These are phyloP conservation scores for Actinomortierella ambigua DNA, from an alignment of 371 early-diverging fungal species.

Conservation along the genomic window DNA sequence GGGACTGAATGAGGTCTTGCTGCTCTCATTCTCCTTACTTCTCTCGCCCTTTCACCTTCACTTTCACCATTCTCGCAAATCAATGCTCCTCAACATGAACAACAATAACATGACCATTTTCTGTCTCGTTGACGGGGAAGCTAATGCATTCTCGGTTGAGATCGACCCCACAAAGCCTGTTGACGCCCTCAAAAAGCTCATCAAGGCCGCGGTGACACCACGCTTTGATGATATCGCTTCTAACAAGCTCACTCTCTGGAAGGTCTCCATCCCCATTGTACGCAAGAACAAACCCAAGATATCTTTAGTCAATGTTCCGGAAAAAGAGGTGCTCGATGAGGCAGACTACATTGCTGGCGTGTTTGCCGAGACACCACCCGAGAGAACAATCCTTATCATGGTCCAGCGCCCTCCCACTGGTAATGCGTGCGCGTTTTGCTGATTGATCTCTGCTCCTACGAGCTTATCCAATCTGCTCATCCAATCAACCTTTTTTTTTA, in stretches of 20 bases:
- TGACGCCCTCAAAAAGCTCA: constrained; percentile 12
- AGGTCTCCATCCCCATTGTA: constrained; percentile 17
- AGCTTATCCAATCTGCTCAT: no score
- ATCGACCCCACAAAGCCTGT: no score
- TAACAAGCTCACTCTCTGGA: constrained; percentile 18
- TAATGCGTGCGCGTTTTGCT: no score
- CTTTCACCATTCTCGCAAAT: no score
- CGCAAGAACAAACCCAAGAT: neutral
- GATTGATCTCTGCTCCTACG: no score
- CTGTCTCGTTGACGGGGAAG: constrained; percentile 9
- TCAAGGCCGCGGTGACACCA: constrained; percentile 10
- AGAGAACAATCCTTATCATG: constrained; percentile 5
- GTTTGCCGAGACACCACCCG: neutral
- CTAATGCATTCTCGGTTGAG: constrained; percentile 7
- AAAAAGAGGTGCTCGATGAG: constrained; percentile 6
- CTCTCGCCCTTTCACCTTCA: no score
- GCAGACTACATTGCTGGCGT: constrained; percentile 6
- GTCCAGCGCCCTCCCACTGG: constrained; percentile 6
- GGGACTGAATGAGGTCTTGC: no score
- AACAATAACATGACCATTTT: constrained; percentile 2
- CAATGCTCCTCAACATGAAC: constrained; percentile 10
- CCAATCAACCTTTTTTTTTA: no score
- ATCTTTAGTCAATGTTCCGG: neutral
- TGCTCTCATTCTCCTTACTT: no score
- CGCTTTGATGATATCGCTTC: constrained; percentile 2